These are phyloP conservation scores for Pinus tabuliformis DNA, from an alignment of 75 land plant species.

Conservation along the genomic window DNA sequence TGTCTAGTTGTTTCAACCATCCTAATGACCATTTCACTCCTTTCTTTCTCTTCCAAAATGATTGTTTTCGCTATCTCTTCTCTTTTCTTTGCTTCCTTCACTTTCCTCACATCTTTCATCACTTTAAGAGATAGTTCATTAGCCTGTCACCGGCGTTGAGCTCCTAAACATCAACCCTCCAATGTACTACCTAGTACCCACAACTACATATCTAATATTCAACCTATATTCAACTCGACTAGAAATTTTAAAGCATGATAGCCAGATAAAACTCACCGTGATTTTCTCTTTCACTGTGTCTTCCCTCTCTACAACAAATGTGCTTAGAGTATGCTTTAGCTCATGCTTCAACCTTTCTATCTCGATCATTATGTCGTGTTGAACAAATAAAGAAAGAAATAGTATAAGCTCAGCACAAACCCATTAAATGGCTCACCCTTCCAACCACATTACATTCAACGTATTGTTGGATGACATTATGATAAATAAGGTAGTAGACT, in stretches of 20 bases:
- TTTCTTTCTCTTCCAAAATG: slow-evolving; percentile 49
- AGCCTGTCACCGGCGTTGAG: background rate
- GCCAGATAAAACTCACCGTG: background rate
- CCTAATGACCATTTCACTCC: slow-evolving; percentile 45
- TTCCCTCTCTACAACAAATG: slow-evolving; percentile 15
- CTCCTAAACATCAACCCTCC: background rate
- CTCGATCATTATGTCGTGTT: slow-evolving; percentile 9
- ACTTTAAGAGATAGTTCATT: background rate
- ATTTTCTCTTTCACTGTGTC: slow-evolving; percentile 28
- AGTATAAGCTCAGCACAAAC: background rate
- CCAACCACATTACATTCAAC: too few relatives aligned
- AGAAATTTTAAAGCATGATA: background rate
- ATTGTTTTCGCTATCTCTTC: slow-evolving; percentile 46
- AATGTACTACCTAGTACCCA: background rate
- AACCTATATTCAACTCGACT: background rate
- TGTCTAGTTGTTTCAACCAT: slow-evolving; percentile 42
- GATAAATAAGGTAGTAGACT: too few relatives aligned
- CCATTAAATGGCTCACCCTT: background rate
- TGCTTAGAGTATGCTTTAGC: too few relatives aligned
- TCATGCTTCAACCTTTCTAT: slow-evolving; percentile 26
- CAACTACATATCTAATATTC: background rate
- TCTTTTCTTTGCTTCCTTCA: slow-evolving; percentile 44
- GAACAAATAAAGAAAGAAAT: background rate
- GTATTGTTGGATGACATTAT: too few relatives aligned
- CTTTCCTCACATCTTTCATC: slow-evolving; percentile 29